Evolutionary conservation across 2,329 filamentous ascomycete species (phyloP).

Genomic region (Hypoxylon sp.): DNA sequence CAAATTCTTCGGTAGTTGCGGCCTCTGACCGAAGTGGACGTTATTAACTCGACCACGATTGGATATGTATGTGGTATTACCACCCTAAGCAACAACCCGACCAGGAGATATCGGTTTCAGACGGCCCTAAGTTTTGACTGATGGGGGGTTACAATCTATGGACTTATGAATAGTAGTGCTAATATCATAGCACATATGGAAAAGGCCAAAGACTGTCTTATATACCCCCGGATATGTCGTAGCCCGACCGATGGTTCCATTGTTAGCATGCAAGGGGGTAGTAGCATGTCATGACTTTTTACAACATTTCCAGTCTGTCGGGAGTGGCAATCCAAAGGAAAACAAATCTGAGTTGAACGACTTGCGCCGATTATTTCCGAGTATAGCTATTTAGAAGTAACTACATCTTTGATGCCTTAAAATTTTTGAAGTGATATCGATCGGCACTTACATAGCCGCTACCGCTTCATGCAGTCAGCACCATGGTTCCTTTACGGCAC

Average conservation of each 20-base stretch:
- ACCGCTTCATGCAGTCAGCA: conserved; percentile 9
- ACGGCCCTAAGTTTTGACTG: conserved; percentile 19
- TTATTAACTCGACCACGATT: background rate
- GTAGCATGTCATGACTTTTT: background rate
- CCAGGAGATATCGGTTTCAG: conserved; percentile 29
- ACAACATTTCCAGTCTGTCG: background rate
- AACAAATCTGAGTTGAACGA: background rate
- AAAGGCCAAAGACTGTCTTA: background rate
- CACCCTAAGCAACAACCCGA: background rate
- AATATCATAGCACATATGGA: background rate
- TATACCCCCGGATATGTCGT: background rate
- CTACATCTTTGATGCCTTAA: background rate
- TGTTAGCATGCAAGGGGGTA: background rate
- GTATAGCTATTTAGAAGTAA: background rate
- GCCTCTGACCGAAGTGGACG: background rate
- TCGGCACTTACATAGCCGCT: conserved; percentile 5
- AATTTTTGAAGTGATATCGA: background rate
- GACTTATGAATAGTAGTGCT: background rate
- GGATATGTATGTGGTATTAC: background rate
- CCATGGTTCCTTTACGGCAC: conserved; percentile 8
- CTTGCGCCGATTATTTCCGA: conserved; percentile 1
- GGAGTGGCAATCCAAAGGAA: background rate
- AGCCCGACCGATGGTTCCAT: conserved; percentile 4
- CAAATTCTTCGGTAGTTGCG: conserved; percentile 3
- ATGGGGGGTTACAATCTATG: background rate